These are phyloP conservation scores for Nitzschia putrida DNA, from an alignment of 108 stramenopile genomes.

Conservation along the genomic window DNA sequence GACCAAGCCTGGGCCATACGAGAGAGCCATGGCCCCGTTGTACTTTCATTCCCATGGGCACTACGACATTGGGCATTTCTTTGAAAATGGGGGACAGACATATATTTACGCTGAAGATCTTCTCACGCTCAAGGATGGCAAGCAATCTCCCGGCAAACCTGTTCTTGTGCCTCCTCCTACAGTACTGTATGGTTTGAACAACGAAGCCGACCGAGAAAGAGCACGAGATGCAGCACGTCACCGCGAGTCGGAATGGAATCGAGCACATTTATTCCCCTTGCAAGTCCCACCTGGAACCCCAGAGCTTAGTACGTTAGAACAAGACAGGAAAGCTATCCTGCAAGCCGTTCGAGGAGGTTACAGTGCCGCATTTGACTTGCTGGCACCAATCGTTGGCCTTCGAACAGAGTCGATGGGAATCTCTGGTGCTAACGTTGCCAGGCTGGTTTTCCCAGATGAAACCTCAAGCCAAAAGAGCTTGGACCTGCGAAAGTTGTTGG, in stretches of 20 bases:
- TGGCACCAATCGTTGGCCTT: conserved; percentile 57
- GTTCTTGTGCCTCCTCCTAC: conserved; percentile 70
- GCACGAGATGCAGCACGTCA: neutral
- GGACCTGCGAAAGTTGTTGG: neutral
- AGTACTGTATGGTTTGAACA: conserved; percentile 62
- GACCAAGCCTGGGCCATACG: conserved; percentile 72
- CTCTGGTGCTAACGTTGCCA: conserved; percentile 28
- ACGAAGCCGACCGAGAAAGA: conserved; percentile 8
- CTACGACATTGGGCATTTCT: conserved; percentile 64
- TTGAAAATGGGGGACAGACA: conserved; percentile 79
- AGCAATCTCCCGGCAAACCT: conserved; percentile 10
- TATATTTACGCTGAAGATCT: conserved; percentile 82
- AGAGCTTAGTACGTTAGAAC: conserved; percentile 57
- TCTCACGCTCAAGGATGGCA: conserved; percentile 66
- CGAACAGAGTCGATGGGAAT: neutral
- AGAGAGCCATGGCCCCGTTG: conserved; percentile 65
- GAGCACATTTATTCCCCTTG: conserved; percentile 70
- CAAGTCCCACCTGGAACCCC: conserved; percentile 58
- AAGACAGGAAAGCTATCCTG: conserved; percentile 65
- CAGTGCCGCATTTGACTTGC: conserved; percentile 70
- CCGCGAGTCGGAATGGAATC: conserved; percentile 46
- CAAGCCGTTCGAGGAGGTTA: conserved; percentile 71
- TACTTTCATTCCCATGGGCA: conserved; percentile 72
- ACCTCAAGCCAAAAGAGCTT: neutral
- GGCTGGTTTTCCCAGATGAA: conserved; percentile 30